These are phyloP conservation scores for Annulohypoxylon stygium DNA, from an alignment of 495 filamentous ascomycete species.

Conservation along the genomic window DNA sequence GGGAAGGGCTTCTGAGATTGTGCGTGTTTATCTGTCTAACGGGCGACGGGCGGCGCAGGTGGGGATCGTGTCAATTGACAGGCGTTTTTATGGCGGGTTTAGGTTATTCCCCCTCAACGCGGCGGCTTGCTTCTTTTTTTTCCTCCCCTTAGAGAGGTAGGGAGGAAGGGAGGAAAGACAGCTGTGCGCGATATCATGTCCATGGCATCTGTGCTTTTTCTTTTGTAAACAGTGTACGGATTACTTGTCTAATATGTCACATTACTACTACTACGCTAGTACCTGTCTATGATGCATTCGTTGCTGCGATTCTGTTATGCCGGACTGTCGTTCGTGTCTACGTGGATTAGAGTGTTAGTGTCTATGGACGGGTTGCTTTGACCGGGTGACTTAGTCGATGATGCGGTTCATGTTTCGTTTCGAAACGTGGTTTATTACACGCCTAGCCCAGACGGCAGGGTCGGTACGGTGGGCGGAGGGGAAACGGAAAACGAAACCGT, in stretches of 20 bases:
- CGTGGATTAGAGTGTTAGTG: too few relatives aligned
- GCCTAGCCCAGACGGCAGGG: too few relatives aligned
- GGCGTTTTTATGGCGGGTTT: conserved; percentile 23
- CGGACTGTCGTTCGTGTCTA: background rate
- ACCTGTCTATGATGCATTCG: background rate
- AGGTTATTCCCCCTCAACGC: background rate
- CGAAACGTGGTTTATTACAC: background rate
- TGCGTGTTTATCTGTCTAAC: background rate
- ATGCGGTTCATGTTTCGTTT: background rate
- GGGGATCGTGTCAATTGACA: background rate
- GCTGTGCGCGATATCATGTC: conserved; percentile 13
- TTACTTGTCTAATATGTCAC: conserved; percentile 7
- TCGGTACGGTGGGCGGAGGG: background rate
- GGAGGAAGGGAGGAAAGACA: background rate
- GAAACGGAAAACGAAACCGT: background rate
- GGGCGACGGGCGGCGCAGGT: background rate
- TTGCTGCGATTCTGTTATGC: background rate
- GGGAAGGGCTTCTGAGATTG: conserved; percentile 9
- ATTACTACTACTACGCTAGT: background rate
- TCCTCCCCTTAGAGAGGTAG: background rate
- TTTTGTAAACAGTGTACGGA: conserved; percentile 23
- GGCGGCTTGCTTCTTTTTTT: background rate
- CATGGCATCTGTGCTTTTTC: conserved; percentile 11
- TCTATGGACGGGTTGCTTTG: background rate
- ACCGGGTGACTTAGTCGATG: background rate